Percentiles rank a stretch among this genome's conserved stretches.
Evolutionary conservation across 345 rosid species (phyloP).

Genomic region (Sisymbrium irio): DNA sequence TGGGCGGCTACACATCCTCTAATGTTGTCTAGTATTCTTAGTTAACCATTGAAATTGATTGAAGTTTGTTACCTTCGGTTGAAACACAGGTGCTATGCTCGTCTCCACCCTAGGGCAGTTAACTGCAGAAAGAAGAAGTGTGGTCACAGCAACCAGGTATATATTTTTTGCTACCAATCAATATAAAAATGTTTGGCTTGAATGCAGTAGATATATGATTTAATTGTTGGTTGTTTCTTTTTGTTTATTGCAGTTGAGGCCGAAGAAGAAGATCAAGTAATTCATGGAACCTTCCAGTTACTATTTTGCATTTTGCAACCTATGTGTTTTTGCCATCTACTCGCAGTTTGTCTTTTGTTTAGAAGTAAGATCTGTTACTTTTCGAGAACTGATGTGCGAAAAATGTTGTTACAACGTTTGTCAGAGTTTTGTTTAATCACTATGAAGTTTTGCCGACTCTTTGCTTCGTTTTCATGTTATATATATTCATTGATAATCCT

Average conservation of each 20-base stretch:
- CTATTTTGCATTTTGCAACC: neutral
- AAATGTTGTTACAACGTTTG: neutral
- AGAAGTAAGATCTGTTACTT: neutral
- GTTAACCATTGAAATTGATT: neutral
- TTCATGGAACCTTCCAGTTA: neutral
- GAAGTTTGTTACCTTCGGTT: neutral
- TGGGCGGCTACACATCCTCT: neutral
- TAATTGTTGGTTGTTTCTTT: neutral
- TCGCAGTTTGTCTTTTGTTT: neutral
- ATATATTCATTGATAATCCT: neutral
- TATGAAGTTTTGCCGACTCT: neutral
- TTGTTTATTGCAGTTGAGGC: conserved; percentile 65
- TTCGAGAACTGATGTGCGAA: neutral
- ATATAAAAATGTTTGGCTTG: neutral
- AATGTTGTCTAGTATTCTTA: neutral
- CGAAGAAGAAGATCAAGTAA: conserved; percentile 77
- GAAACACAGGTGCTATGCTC: conserved; percentile 67
- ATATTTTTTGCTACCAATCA: neutral
- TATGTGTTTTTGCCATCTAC: neutral
- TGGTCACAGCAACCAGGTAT: conserved; percentile 77
- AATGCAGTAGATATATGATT: neutral
- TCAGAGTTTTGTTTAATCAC: neutral
- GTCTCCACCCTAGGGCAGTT: conserved; percentile 86
- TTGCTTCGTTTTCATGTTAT: neutral
- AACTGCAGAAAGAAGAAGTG: conserved; percentile 90